phyloP scores from a whole-genome alignment of 2,329 filamentous ascomycete genomes.

The Pseudogymnoascus sp. region DNA sequence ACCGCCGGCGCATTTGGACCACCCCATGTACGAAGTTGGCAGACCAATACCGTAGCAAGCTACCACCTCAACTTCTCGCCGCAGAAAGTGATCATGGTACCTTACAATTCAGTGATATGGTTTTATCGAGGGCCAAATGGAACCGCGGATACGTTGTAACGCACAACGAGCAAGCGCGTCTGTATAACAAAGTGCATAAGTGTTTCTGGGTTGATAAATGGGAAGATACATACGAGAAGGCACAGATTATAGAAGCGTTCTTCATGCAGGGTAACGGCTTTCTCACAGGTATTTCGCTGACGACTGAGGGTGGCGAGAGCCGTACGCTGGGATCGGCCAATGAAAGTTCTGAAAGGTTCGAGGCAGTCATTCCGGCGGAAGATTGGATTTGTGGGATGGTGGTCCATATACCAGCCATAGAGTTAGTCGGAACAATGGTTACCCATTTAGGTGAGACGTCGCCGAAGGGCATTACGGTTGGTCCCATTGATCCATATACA shows the following conservation, averaged over 20 bases:
- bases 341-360: not conserved
- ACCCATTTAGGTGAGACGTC: not conserved
- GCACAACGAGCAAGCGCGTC: not conserved
- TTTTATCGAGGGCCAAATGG: not conserved
- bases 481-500: not conserved
- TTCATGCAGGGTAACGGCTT: not conserved
- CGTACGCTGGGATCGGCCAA: not conserved
- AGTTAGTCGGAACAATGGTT: not conserved
- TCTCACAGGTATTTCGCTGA: not conserved
- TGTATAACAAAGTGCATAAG: not conserved
- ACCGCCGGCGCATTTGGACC: constrained; percentile 28
- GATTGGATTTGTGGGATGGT: constrained; percentile 11
- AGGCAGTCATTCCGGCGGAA: not conserved
- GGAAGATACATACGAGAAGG: not conserved
- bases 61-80: not conserved
- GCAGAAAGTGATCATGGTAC: not conserved
- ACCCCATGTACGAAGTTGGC: not conserved
- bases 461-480: constrained; percentile 4
- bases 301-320: not conserved
- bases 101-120: not conserved
- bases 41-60: not conserved
- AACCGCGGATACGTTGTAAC: not conserved
- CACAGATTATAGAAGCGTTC: not conserved
- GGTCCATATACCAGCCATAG: constrained; percentile 9
- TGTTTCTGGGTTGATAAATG: not conserved